Base-by-base conservation (phyloP, 305 asterid genomes). In the Rubia occidens region DNA sequence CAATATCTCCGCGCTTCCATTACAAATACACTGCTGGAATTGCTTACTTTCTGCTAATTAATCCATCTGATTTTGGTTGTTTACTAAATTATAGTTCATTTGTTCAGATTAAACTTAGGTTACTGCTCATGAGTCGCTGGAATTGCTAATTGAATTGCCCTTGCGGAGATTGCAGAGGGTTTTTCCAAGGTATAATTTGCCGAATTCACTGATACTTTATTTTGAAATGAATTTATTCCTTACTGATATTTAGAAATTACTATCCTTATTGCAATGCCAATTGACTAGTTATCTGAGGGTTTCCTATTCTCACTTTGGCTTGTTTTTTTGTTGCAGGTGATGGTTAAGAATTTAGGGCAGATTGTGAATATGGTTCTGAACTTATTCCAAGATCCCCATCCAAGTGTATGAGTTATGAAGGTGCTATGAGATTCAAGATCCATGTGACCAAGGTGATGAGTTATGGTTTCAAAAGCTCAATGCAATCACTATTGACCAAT, bases 111-210 rank as follows among this genome's bases (percentile, higher is more conserved):
- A 53, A 47, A 47, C 53, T 6, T 3, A n/a, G n/a, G n/a, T n/a
- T n/a, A n/a, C n/a, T n/a, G n/a, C n/a, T n/a, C n/a, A n/a, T n/a
- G n/a, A n/a, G n/a, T n/a, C n/a, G n/a, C n/a, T n/a, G n/a, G n/a
- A n/a, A n/a, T n/a, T n/a, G n/a, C n/a, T n/a, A n/a, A n/a, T n/a
- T n/a, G n/a, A n/a, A 86, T 89, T 84, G 90, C 95, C 9, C 94
- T 91, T 68, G 97, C 97, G 1, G 95, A 91, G 77, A 91, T 91
- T 60, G 97, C 97, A 0, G 96, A 91, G 81, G 96, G 97, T 39
- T 89, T 96, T 76, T 78, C 92, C 8, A 89, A 89, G 96, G 96
- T 87, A 79, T 68, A 60, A 53, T 21, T 43, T 35, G 37, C 14
- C 8, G 8, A 6, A 53, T 13, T 9, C 8, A n/a, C 11, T 39